Evolutionary conservation across 1,284 basidiomycete genomes (phyloP), one percentile per base, ranked within the genome.

Genomic region (Irpex rosettiformis): DNA sequence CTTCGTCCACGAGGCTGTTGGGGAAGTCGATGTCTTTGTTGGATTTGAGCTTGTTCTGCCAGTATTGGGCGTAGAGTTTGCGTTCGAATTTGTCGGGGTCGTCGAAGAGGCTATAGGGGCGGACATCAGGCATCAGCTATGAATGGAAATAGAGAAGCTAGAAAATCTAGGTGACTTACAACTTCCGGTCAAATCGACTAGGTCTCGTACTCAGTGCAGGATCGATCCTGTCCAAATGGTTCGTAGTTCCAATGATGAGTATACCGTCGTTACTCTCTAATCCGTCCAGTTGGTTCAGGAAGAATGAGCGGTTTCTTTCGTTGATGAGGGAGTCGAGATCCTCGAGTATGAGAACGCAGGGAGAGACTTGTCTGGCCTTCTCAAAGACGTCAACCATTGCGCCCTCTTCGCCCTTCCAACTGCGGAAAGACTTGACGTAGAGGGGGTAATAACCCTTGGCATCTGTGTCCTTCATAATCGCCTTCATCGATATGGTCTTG

Each of bases 131-230:
- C 52, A 55, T 59, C 18, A 53, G 51, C 18, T n/a, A 3, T 30
- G 47, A 30, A 27, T 16, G 53, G 16, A 21, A 30, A 30, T 21
- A 2, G 13, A 2, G 6, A 6, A 18, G n/a, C 16, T 11, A 13
- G 10, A 18, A 24, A 30, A 33, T n/a, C n/a, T n/a, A n/a, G n/a
- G 48, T 21, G 7, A 77, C 88, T 66, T 65, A 89, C 90, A 86
- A 93, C 76, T 93, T 93, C 56, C 91, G 79, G 70, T 93, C 91
- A 66, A 93, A 94, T 25, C 91, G 82, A 64, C 89, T 91, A 4
- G 91, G 91, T 22, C 91, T 81, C 51, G 77, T 83, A 58, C 87
- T 87, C 59, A 94, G 70, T 6, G 86, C 88, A 16, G 88, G 84
- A 65, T 93, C 91, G 53, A 93, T 80, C 37, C 79, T 77, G 52